Percentiles rank a stretch among this genome's conserved stretches.
Evolutionary conservation across 306 rosid genomes (phyloP).

Genomic region (Potentilla sterilis): DNA sequence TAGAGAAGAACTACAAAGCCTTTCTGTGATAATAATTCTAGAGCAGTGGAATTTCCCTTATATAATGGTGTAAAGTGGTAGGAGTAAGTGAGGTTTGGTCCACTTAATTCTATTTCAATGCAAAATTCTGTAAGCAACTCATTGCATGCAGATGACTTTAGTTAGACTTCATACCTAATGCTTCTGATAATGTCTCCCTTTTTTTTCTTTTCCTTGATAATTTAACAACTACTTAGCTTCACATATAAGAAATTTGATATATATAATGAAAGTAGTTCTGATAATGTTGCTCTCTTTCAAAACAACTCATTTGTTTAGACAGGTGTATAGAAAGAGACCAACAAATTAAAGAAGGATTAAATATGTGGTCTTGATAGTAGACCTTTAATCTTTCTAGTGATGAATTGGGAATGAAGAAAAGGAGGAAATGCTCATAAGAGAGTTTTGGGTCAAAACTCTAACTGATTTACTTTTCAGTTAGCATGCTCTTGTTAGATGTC

Average conservation of each 20-base stretch:
- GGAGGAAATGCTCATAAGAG: background rate
- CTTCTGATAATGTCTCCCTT: constrained; percentile 8
- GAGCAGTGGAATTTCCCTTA: constrained; percentile 31
- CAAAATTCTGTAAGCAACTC: constrained; percentile 19
- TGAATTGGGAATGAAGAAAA: constrained; percentile 29
- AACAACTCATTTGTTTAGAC: background rate
- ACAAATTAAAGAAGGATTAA: background rate
- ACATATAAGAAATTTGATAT: constrained; percentile 1
- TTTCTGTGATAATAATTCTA: constrained; percentile 20
- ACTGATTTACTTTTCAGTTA: constrained; percentile 5
- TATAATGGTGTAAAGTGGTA: constrained; percentile 35
- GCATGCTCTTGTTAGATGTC: constrained; percentile 18
- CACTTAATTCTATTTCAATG: constrained; percentile 28
- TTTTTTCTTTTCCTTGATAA: background rate
- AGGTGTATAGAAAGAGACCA: background rate
- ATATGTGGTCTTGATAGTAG: background rate
- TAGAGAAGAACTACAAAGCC: constrained; percentile 8
- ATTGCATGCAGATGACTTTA: constrained; percentile 48
- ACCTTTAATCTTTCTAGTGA: constrained; percentile 21
- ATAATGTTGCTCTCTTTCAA: background rate
- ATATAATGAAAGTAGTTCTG: background rate
- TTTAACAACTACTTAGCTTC: constrained; percentile 1
- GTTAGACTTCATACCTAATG: constrained; percentile 65
- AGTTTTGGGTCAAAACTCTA: background rate
- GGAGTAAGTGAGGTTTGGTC: constrained; percentile 64